phyloP scores from a whole-genome alignment of 1,284 basidiomycete genomes.

The Leccinum fuscescens region DNA sequence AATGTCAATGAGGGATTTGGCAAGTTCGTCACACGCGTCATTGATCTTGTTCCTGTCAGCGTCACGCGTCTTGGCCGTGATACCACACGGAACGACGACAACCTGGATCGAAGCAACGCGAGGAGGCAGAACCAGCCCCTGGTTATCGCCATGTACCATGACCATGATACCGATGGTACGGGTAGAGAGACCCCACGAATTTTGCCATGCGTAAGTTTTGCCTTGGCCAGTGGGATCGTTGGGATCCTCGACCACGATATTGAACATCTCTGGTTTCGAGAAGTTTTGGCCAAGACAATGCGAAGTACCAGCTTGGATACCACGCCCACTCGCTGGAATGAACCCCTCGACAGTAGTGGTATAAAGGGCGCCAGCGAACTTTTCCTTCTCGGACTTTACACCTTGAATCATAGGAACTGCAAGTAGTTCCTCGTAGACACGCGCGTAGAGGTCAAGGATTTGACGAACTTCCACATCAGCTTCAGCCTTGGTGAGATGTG shows the following conservation, averaged over 20 bases:
- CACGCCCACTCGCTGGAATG: conserved; percentile 94
- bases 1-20: conserved; percentile 64
- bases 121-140: conserved; percentile 94
- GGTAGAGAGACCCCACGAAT: conserved; percentile 98
- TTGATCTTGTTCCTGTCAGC: conserved; percentile 74
- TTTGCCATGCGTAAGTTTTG: conserved; percentile 92
- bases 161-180: conserved; percentile 98
- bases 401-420: conserved; percentile 97
- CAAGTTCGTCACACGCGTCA: conserved; percentile 75
- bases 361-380: conserved; percentile 97
- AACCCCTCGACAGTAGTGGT: conserved; percentile 99
- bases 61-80: conserved; percentile 79
- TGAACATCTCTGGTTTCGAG: conserved; percentile 94
- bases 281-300: conserved; percentile 99
- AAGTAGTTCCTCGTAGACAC: conserved; percentile 96
- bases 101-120: conserved; percentile 92
- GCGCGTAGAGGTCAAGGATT: conserved; percentile 94
- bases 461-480: conserved; percentile 90
- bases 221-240: conserved; percentile 64
- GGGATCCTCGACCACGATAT: conserved; percentile 95
- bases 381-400: conserved; percentile 98
- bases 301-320: conserved; percentile 97
- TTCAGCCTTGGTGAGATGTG: conserved; percentile 84
- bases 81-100: conserved; percentile 90
- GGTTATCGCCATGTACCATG: conserved; percentile 99